Base-by-base conservation (phyloP, 164 flowering plant species). In the Aristolochia californica region DNA sequence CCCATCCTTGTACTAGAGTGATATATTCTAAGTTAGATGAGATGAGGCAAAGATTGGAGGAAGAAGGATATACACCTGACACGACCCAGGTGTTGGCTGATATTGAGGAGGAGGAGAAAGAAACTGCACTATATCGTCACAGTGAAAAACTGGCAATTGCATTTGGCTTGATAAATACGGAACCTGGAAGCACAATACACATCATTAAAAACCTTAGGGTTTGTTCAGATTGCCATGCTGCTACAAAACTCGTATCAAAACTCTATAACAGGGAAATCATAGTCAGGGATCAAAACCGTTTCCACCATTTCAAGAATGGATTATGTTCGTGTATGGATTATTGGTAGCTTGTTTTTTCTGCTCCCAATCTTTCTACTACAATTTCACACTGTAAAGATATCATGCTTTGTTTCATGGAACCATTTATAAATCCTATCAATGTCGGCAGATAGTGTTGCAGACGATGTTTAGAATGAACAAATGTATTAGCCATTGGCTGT, bases 81-180 rank as follows among this genome's bases (percentile, higher is more conserved):
- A 50, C 53, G 20, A 25, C 44, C 21, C 45, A 43, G 22, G 68
- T 43, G 45, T n/a, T 65, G 44, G 43, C 13, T 53, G 62, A 58
- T 28, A 43, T 50, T n/a, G 58, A 28, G 9, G 60, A 56, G 53
- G 58, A 64, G 38, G 62, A 59, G 23, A 47, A 65, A 45, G 62
- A 65, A 24, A 26, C 28, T 44, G 34, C 51, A 14, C n/a, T 58
- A 12, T 47, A 22, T 56, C 58, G 60, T 60, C 56, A 56, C 51
- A 23, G 56, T 59, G 63, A 66, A 47, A 61, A 57, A 48, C 44
- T 56, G 16, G 55, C 61, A 9, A 57, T 55, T 28, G 62, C 68
- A 47, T 53, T 53, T 40, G 28, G 44, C 16, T 44, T 59, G 18
- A 34, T 66, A 47, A 54, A 34, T 4, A 48, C 56, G 17, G 17